Conservation (phyloP, 306 rosid genomes). For the Senna siamea region DNA sequence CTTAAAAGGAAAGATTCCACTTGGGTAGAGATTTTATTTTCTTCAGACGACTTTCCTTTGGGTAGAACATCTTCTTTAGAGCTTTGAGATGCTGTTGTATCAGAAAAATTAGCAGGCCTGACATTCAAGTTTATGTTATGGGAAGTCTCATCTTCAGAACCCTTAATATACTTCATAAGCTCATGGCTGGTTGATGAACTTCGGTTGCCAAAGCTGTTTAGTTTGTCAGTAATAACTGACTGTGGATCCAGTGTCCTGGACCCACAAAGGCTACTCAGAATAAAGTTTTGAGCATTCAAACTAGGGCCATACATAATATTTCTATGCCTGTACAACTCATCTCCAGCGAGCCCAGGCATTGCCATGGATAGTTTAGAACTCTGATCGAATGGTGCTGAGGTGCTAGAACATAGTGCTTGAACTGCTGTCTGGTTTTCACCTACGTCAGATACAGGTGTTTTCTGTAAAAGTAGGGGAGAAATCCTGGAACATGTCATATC, state of each 20-base stretch:
- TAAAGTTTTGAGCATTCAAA: constrained; percentile 35
- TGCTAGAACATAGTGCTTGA: constrained; percentile 45
- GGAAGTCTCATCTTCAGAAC: constrained; percentile 34
- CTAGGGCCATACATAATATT: constrained; percentile 31
- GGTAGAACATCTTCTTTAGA: constrained; percentile 31
- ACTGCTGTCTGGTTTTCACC: constrained; percentile 30
- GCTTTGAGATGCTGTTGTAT: constrained; percentile 34
- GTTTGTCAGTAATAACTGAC: constrained; percentile 32
- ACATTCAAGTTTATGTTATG: constrained; percentile 59
- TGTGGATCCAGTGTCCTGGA: constrained; percentile 37
- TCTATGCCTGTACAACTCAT: constrained; percentile 15
- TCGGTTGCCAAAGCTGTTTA: constrained; percentile 7
- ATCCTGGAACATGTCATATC: constrained; percentile 39
- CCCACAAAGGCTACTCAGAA: constrained; percentile 33
- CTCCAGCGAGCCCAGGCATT: constrained; percentile 32
- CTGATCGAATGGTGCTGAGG: constrained; percentile 35
- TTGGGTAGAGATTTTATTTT: constrained; percentile 34
- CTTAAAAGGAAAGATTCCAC: constrained; percentile 28
- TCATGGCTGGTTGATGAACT: constrained; percentile 39
- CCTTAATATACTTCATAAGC: constrained; percentile 29
- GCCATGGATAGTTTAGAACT: constrained; percentile 33
- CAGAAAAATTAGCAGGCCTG: constrained; percentile 42
- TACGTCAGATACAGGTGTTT: constrained; percentile 29
- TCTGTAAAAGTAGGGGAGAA: constrained; percentile 40
- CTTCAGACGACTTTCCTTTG: constrained; percentile 35